Evolutionary conservation across 345 rosid genomes (phyloP).

Genomic region (Arabidopsis arenosa): DNA sequence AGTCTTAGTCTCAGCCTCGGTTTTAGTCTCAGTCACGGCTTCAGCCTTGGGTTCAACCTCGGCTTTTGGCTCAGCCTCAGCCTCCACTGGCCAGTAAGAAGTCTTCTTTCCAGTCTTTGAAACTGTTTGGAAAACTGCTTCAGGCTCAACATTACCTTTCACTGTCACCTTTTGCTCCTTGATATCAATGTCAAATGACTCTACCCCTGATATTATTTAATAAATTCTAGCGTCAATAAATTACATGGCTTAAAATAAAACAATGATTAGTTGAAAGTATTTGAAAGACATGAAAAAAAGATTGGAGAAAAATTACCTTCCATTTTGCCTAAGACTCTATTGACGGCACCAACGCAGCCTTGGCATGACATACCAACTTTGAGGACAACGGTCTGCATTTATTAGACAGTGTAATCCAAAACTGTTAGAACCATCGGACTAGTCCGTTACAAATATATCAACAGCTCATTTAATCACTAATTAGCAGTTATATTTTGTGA

Average conservation of each 20-base stretch:
- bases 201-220: conserved; percentile 61
- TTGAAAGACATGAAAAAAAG: neutral
- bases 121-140: conserved; percentile 83
- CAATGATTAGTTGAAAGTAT: neutral
- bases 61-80: conserved; percentile 48
- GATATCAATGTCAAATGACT: conserved; percentile 73
- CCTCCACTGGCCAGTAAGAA: conserved; percentile 76
- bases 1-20: conserved; percentile 24
- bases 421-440: neutral
- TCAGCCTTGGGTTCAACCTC: conserved; percentile 23
- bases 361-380: conserved; percentile 92
- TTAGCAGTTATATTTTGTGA: neutral
- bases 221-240: neutral
- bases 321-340: conserved; percentile 87
- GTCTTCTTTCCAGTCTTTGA: conserved; percentile 92
- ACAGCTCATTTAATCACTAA: neutral
- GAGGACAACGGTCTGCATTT: conserved; percentile 76
- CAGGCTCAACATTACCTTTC: conserved; percentile 83
- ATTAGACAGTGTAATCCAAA: neutral
- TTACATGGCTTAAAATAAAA: neutral
- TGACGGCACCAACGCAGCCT: conserved; percentile 90
- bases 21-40: conserved; percentile 13
- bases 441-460: neutral
- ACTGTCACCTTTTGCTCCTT: conserved; percentile 93
- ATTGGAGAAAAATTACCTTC: conserved; percentile 59